These are phyloP conservation scores for Yarrowia deformans DNA, from an alignment of 805 yeast species.

Conservation along the genomic window DNA sequence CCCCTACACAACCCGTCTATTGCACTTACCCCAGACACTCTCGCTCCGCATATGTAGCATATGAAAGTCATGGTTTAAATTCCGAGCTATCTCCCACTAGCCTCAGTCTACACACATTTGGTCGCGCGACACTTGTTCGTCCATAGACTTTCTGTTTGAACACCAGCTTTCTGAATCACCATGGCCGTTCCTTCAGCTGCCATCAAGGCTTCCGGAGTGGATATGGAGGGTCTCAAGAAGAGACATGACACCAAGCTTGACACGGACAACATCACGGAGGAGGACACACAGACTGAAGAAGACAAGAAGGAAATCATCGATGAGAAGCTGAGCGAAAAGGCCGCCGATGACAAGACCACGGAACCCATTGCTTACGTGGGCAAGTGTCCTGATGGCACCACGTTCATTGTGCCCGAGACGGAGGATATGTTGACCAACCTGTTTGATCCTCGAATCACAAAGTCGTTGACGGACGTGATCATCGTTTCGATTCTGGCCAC, in stretches of 20 bases:
- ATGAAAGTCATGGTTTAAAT: conserved; percentile 15
- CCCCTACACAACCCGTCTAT: not conserved
- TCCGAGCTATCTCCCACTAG: conserved; percentile 2
- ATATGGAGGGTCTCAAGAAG: conserved; percentile 1
- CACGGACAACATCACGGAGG: too few relatives aligned
- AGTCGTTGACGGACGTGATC: conserved; percentile 68
- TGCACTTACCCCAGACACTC: not conserved
- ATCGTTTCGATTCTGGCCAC: conserved; percentile 58
- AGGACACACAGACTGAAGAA: not conserved
- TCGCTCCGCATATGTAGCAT: conserved; percentile 2
- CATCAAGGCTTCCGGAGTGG: conserved; percentile 30
- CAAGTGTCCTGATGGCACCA: conserved; percentile 49
- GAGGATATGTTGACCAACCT: conserved; percentile 84
- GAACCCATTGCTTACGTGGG: conserved; percentile 42
- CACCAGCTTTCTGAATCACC: not conserved
- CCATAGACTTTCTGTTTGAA: not conserved
- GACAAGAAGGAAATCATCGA: too few relatives aligned
- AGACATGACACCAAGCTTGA: not conserved
- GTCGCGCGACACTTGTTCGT: conserved; percentile 21
- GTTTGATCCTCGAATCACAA: conserved; percentile 75
- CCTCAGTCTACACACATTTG: not conserved
- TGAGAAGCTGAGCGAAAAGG: too few relatives aligned
- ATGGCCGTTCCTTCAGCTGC: conserved; percentile 36
- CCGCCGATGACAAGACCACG: not conserved
- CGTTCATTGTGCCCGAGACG: conserved; percentile 62